Evolutionary conservation across 306 rosid genomes (phyloP).

Genomic region (Morella rubra): DNA sequence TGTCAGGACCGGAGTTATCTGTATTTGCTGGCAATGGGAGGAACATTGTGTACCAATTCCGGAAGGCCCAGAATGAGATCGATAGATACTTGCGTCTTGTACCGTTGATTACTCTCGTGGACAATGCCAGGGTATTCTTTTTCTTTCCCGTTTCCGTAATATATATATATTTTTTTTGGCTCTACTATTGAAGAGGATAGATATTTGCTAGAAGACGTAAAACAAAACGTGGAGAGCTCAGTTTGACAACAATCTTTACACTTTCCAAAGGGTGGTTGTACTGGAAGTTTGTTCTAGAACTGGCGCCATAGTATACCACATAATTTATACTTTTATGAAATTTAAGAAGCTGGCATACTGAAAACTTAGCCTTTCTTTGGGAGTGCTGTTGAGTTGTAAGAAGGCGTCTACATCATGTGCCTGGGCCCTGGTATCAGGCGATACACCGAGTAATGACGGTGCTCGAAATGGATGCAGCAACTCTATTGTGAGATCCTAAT

Average conservation of each 20-base stretch:
- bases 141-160: constrained; percentile 14
- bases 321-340: neutral
- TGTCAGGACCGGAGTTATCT: constrained; percentile 93
- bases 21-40: constrained; percentile 94
- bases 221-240: neutral
- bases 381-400: constrained; percentile 3
- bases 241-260: neutral
- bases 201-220: neutral
- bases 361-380: neutral
- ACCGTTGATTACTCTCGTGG: constrained; percentile 92
- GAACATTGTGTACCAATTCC: constrained; percentile 94
- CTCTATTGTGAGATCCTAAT: neutral
- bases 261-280: neutral
- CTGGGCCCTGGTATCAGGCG: neutral
- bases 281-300: neutral
- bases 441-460: neutral
- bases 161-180: neutral
- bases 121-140: constrained; percentile 82
- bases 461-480: neutral
- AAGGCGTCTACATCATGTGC: neutral
- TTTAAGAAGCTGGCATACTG: neutral
- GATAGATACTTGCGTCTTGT: constrained; percentile 85
- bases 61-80: constrained; percentile 95
- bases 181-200: neutral
- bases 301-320: neutral